phyloP scores from a whole-genome alignment of 805 yeast genomes.

The Candida vartiovaarae region DNA sequence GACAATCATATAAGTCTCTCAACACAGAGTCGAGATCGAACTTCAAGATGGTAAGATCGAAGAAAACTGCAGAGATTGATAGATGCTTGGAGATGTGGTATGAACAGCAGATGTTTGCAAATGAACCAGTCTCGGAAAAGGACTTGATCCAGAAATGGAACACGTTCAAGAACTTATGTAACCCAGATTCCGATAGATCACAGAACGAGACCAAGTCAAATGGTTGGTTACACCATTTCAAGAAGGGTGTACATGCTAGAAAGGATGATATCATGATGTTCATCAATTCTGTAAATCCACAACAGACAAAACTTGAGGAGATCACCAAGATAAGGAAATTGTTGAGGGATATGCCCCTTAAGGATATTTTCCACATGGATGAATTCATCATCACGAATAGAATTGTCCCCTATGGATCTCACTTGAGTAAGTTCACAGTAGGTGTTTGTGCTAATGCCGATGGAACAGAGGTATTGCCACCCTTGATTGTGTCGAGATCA shows the following conservation, averaged over 20 bases:
- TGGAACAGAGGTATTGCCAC: conserved; percentile 14
- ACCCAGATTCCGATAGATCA: conserved; percentile 4
- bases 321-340: conserved; percentile 14
- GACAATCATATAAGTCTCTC: conserved; percentile 23
- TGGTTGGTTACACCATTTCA: conserved; percentile 37
- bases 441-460: conserved; percentile 18
- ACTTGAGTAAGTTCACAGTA: conserved; percentile 8
- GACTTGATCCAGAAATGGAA: conserved; percentile 26
- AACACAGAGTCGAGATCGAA: conserved; percentile 22
- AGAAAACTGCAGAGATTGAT: conserved; percentile 28
- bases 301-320: conserved; percentile 5
- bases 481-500: conserved; percentile 10
- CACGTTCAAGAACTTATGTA: conserved; percentile 14
- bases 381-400: conserved; percentile 25
- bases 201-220: conserved; percentile 19
- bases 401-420: conserved; percentile 12
- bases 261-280: conserved; percentile 23
- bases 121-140: conserved; percentile 23
- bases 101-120: conserved; percentile 29
- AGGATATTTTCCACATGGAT: conserved; percentile 31
- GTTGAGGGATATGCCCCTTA: conserved; percentile 13
- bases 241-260: conserved; percentile 24
- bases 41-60: conserved; percentile 6
- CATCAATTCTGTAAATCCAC: conserved; percentile 7
- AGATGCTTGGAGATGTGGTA: conserved; percentile 30